Evolutionary conservation across 208 protist species (phyloP).

Genomic region (Leishmania lainsoni): DNA sequence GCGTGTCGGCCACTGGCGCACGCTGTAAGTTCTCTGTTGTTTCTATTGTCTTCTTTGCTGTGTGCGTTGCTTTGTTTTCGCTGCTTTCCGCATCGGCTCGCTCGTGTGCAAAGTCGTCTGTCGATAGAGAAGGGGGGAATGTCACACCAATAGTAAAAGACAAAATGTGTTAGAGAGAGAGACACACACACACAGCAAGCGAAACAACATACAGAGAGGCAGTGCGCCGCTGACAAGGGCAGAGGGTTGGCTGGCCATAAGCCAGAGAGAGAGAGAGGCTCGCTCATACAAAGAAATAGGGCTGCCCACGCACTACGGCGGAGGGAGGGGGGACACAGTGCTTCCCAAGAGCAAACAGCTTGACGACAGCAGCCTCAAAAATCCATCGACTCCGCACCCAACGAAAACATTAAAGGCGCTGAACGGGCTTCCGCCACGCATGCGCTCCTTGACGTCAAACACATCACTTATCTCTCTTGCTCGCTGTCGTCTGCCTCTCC

Average conservation of each 20-base stretch:
- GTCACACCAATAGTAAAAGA: too few species aligned
- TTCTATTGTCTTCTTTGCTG: neutral
- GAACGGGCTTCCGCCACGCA: neutral
- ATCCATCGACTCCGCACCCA: neutral
- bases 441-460: neutral
- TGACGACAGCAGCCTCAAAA: neutral
- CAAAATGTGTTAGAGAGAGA: too few species aligned
- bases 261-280: neutral
- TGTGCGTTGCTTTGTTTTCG: neutral
- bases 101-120: too few species aligned
- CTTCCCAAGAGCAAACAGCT: neutral
- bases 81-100: too few species aligned
- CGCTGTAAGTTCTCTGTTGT: too few species aligned
- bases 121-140: too few species aligned
- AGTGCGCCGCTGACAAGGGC: neutral
- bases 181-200: neutral
- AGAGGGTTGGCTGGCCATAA: neutral
- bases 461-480: neutral
- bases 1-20: too few species aligned
- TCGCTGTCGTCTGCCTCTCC: neutral
- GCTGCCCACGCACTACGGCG: neutral
- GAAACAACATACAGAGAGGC: neutral
- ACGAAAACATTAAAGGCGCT: slow-evolving; percentile 14
- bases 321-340: neutral
- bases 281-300: neutral